Percentiles rank a stretch among this genome's conserved stretches.
Evolutionary conservation across 2,329 filamentous ascomycete genomes (phyloP).

Genomic region (Penicillium sp.): DNA sequence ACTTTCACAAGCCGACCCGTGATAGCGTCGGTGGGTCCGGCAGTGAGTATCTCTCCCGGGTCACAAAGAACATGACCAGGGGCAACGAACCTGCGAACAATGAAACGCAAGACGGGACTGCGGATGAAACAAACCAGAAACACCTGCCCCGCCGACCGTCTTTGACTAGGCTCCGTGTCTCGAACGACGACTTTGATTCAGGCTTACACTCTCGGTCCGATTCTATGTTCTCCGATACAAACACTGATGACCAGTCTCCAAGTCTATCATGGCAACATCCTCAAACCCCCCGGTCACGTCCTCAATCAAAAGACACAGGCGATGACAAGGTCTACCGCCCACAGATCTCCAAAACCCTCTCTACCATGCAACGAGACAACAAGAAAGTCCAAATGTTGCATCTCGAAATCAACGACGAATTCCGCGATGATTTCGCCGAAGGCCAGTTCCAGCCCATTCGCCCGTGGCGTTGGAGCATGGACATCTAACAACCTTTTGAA

Average conservation of each 20-base stretch:
- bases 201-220: constrained; percentile 32
- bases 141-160: constrained; percentile 21
- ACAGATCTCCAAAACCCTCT: constrained; percentile 36
- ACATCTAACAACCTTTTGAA: constrained; percentile 32
- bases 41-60: constrained; percentile 12
- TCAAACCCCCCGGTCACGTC: constrained; percentile 39
- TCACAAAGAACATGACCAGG: not conserved
- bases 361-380: constrained; percentile 32
- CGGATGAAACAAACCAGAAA: constrained; percentile 14
- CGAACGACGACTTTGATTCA: constrained; percentile 17
- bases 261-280: constrained; percentile 34
- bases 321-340: constrained; percentile 34
- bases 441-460: constrained; percentile 38
- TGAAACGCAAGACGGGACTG: constrained; percentile 6
- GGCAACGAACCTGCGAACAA: constrained; percentile 4
- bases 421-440: constrained; percentile 30
- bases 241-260: constrained; percentile 30
- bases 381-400: constrained; percentile 40
- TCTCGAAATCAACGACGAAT: constrained; percentile 39
- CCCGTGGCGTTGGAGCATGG: constrained; percentile 48
- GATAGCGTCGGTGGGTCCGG: constrained; percentile 18
- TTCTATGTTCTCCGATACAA: constrained; percentile 32
- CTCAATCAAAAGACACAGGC: constrained; percentile 38
- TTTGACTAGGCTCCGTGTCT: constrained; percentile 13
- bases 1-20: constrained; percentile 25